These are phyloP conservation scores for Thraustochytrium striatum DNA, from an alignment of 352 stramenopile species.

Conservation along the genomic window DNA sequence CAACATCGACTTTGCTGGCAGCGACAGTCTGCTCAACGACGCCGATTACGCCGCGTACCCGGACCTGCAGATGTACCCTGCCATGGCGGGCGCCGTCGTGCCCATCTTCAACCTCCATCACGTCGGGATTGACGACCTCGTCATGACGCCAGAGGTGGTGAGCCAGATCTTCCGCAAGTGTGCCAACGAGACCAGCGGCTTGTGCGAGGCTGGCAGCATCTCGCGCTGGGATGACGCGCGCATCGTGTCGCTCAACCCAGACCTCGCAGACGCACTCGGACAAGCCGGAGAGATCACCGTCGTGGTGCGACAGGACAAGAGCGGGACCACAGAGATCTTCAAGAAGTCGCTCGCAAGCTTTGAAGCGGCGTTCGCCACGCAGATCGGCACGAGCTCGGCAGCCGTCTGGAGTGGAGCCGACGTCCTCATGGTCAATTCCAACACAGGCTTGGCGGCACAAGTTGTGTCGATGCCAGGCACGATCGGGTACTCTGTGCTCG, in stretches of 20 bases:
- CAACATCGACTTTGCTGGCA: constrained; percentile 41
- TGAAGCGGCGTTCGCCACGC: not conserved
- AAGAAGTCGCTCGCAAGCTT: constrained; percentile 40
- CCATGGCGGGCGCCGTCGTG: constrained; percentile 35
- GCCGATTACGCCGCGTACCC: not conserved
- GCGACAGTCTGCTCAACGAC: constrained; percentile 22
- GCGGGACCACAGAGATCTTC: constrained; percentile 49
- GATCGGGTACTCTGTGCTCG: constrained; percentile 49
- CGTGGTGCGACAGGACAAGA: constrained; percentile 45
- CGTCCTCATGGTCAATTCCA: not conserved
- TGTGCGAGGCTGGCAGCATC: constrained; percentile 14
- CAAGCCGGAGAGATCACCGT: constrained; percentile 24
- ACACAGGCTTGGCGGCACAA: constrained; percentile 33
- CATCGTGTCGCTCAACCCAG: constrained; percentile 27
- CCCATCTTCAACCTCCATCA: constrained; percentile 34
- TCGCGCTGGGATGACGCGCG: not conserved
- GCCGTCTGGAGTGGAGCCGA: not conserved
- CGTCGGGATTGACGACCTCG: not conserved
- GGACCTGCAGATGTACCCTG: constrained; percentile 46
- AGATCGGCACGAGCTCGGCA: not conserved
- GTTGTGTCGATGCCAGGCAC: not conserved
- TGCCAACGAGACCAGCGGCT: not conserved
- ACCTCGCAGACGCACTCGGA: not conserved
- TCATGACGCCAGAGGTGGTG: not conserved
- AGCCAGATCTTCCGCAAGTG: too few species aligned